A percentile compares a stretch with the other conserved stretches of the same genome.
Evolutionary conservation across 805 yeast species (phyloP).

Genomic region (Candida morakotiae): DNA sequence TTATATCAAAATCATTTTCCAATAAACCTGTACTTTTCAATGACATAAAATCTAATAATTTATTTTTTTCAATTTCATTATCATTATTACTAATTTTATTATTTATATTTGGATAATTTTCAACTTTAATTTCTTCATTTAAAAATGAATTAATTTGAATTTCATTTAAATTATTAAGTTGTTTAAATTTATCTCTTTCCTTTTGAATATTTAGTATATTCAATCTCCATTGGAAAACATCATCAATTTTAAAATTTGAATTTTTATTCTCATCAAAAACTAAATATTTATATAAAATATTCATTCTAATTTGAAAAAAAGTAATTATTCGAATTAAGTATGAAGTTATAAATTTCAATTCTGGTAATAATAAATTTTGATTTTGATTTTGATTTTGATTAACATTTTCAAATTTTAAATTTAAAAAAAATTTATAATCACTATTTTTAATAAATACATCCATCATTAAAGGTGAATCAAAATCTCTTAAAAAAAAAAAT

Average conservation of each 20-base stretch:
- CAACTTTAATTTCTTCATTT: constrained; percentile 9
- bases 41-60: constrained; percentile 11
- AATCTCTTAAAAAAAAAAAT: constrained; percentile 36
- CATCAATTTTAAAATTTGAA: constrained; percentile 19
- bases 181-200: constrained; percentile 18
- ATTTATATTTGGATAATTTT: constrained; percentile 12
- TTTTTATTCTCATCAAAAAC: constrained; percentile 21
- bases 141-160: constrained; percentile 12
- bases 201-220: constrained; percentile 21
- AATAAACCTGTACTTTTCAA: constrained; percentile 12
- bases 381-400: constrained; percentile 10
- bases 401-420: too few species aligned
- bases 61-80: constrained; percentile 1
- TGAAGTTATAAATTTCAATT: constrained; percentile 20
- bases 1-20: constrained; percentile 3
- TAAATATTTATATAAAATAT: constrained; percentile 23
- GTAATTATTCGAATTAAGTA: constrained; percentile 29
- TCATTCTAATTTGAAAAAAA: constrained; percentile 25
- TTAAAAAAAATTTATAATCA: constrained; percentile 22
- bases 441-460: constrained; percentile 25
- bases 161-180: constrained; percentile 19
- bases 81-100: neutral
- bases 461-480: constrained; percentile 37
- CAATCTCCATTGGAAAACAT: constrained; percentile 23
- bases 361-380: constrained; percentile 1